Percentiles rank a stretch among this genome's conserved stretches.
These are phyloP conservation scores for Leucosporidium yakuticum DNA, from an alignment of 768 basidiomycete species.

Conservation along the genomic window DNA sequence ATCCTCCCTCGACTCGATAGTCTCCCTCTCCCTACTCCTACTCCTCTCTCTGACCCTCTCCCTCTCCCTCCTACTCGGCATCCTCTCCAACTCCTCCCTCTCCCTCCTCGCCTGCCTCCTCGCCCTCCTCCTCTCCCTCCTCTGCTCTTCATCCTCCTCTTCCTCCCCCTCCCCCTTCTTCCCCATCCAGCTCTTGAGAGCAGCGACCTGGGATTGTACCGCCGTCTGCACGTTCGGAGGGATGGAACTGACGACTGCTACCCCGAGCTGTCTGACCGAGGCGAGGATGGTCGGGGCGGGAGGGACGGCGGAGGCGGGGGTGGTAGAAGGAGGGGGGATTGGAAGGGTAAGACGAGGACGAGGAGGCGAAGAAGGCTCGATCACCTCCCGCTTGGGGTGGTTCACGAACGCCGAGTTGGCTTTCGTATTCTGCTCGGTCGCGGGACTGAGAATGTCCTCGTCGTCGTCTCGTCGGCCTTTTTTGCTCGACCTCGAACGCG, in stretches of 20 bases:
- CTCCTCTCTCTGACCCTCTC: background rate
- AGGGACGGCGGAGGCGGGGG: background rate
- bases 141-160: background rate
- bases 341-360: background rate
- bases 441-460: background rate
- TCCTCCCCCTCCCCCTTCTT: constrained; percentile 1
- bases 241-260: constrained; percentile 3
- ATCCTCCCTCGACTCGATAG: background rate
- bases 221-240: constrained; percentile 11
- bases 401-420: background rate
- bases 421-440: background rate
- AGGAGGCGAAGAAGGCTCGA: background rate
- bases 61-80: background rate
- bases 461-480: background rate
- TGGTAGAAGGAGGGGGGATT: background rate
- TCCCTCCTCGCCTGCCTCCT: background rate
- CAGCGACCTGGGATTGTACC: constrained; percentile 1
- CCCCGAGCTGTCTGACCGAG: constrained; percentile 11
- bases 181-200: background rate
- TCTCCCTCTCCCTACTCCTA: background rate
- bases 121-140: background rate
- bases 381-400: background rate
- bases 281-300: constrained; percentile 16
- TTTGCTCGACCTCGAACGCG: background rate
- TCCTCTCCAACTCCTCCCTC: background rate